Percentiles rank a stretch among this genome's conserved stretches.
phyloP scores from a whole-genome alignment of 768 basidiomycete genomes.

The Sporobolomyces pararoseus region DNA sequence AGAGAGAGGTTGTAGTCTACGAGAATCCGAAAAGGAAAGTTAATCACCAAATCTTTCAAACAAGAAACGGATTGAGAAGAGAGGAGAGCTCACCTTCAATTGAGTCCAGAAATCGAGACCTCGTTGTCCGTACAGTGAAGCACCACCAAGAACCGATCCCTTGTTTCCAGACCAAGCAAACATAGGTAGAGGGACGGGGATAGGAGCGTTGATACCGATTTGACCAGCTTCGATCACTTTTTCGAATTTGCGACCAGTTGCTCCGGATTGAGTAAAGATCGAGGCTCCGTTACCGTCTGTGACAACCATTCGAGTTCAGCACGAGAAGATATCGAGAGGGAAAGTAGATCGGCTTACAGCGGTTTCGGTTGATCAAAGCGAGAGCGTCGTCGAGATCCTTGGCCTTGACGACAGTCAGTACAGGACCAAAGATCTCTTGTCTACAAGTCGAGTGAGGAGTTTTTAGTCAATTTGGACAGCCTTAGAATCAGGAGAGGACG shows the following conservation, averaged over 20 bases:
- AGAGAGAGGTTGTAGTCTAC: conserved; percentile 81
- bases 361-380: conserved; percentile 80
- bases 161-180: conserved; percentile 92
- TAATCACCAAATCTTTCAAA: not conserved
- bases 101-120: conserved; percentile 95
- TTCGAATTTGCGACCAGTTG: conserved; percentile 91
- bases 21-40: too few species aligned
- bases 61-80: too few species aligned
- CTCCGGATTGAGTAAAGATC: conserved; percentile 93
- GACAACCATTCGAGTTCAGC: not conserved
- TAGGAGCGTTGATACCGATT: conserved; percentile 70
- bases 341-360: conserved; percentile 55
- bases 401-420: conserved; percentile 68
- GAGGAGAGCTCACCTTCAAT: conserved; percentile 65
- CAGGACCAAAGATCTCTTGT: conserved; percentile 94
- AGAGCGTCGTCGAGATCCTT: conserved; percentile 86
- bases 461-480: too few species aligned
- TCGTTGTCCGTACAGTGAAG: conserved; percentile 86
- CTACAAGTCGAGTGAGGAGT: conserved; percentile 55
- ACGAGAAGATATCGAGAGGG: not conserved
- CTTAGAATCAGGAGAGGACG: not conserved
- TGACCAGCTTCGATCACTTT: conserved; percentile 66
- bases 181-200: conserved; percentile 85
- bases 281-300: conserved; percentile 76
- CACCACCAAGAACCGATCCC: conserved; percentile 49